phyloP scores from a whole-genome alignment of 345 rosid species.

The Turnera subulata region DNA sequence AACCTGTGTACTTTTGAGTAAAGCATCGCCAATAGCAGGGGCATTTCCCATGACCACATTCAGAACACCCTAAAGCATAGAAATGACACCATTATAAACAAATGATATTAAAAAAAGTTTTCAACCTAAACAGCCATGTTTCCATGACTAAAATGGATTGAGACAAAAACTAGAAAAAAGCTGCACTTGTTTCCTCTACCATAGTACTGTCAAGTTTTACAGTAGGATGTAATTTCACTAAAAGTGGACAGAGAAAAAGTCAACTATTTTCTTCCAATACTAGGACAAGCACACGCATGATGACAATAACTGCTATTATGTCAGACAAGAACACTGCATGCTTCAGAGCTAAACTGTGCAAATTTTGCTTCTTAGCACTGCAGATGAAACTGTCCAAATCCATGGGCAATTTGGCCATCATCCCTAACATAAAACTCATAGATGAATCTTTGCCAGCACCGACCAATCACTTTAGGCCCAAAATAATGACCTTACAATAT shows the following conservation, averaged over 20 bases:
- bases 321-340: no score
- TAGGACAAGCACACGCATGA: no score
- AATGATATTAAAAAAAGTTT: background rate
- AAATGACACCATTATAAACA: conserved; percentile 13
- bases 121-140: background rate
- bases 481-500: conserved; percentile 1
- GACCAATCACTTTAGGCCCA: no score
- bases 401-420: no score
- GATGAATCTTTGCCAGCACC: no score
- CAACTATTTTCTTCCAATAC: background rate
- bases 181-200: background rate
- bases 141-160: background rate
- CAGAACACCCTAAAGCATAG: conserved; percentile 55
- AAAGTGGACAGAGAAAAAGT: background rate
- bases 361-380: no score
- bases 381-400: no score
- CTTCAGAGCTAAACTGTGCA: no score
- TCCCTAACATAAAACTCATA: no score
- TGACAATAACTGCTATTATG: no score
- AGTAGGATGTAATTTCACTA: no score
- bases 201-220: no score
- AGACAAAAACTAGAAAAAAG: background rate
- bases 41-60: conserved; percentile 91
- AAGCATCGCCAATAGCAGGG: conserved; percentile 80
- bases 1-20: conserved; percentile 77